Conservation (phyloP, 2,329 filamentous ascomycete species). For the Colletotrichum chlorophyti region DNA sequence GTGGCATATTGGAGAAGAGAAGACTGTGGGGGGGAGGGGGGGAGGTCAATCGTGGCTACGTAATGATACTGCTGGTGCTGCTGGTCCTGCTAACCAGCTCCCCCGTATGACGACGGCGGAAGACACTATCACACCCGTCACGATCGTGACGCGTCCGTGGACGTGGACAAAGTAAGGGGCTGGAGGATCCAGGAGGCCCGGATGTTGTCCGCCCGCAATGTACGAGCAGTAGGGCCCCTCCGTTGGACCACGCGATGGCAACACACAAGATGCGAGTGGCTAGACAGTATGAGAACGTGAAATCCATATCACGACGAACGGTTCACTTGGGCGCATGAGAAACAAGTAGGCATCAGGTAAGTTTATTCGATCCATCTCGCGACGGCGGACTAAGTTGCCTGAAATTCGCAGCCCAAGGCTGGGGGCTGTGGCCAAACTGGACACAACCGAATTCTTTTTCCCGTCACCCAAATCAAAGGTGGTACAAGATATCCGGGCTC, state of each 20-base stretch:
- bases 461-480: background rate
- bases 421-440: constrained; percentile 4
- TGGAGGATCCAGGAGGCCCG: background rate
- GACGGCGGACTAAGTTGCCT: background rate
- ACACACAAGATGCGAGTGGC: background rate
- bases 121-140: background rate
- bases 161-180: background rate
- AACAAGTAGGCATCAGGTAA: constrained; percentile 2
- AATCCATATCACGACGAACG: too few species aligned
- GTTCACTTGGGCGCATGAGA: background rate
- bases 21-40: too few species aligned
- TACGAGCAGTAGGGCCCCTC: too few species aligned
- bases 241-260: background rate
- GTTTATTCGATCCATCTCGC: constrained; percentile 13
- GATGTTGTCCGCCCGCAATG: too few species aligned
- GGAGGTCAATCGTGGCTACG: too few species aligned
- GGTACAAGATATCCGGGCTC: constrained; percentile 19
- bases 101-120: too few species aligned
- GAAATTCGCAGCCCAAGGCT: constrained; percentile 1
- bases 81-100: too few species aligned
- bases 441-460: background rate
- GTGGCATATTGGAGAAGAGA: too few species aligned
- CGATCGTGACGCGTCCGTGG: constrained; percentile 4
- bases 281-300: background rate
- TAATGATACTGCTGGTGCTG: too few species aligned